Evolutionary conservation across 495 filamentous ascomycete genomes (phyloP).

Genomic region (Mycothermus thermophilus): DNA sequence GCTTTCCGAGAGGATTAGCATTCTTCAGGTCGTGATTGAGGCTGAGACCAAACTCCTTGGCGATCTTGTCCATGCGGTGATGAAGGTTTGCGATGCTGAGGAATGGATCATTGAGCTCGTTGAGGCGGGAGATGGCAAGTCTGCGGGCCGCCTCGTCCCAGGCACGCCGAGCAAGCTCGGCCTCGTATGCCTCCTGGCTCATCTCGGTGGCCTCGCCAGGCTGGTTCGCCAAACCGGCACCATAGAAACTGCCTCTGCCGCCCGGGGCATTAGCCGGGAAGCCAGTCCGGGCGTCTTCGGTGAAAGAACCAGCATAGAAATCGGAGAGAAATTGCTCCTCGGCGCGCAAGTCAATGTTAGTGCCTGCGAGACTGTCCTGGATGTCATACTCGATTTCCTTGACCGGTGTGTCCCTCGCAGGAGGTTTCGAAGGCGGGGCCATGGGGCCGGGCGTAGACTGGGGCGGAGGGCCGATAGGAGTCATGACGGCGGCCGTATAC

Average conservation of each 20-base stretch:
- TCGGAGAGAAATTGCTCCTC: slow-evolving; percentile 63
- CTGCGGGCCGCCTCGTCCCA: slow-evolving; percentile 34
- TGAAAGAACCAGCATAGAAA: slow-evolving; percentile 32
- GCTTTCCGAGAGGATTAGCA: slow-evolving; percentile 28
- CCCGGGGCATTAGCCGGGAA: slow-evolving; percentile 37
- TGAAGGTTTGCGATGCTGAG: slow-evolving; percentile 29
- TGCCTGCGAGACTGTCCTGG: slow-evolving; percentile 61
- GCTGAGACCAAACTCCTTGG: slow-evolving; percentile 41
- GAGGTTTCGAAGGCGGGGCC: slow-evolving; percentile 69
- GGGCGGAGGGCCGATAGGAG: slow-evolving; percentile 15
- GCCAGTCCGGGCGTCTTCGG: slow-evolving; percentile 25
- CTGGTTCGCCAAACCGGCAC: slow-evolving; percentile 45
- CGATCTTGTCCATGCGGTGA: slow-evolving; percentile 43
- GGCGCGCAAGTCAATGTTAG: slow-evolving; percentile 70
- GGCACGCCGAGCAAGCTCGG: slow-evolving; percentile 28
- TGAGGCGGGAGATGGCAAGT: slow-evolving; percentile 27
- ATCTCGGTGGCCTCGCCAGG: slow-evolving; percentile 32
- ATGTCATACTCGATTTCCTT: slow-evolving; percentile 56
- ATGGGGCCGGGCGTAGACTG: slow-evolving; percentile 38
- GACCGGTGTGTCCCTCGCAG: slow-evolving; percentile 21
- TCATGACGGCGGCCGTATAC: slow-evolving; percentile 30
- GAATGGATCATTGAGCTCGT: slow-evolving; percentile 32
- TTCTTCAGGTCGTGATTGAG: slow-evolving; percentile 39
- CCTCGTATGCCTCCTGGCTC: slow-evolving; percentile 38
- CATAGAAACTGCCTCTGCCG: slow-evolving; percentile 38